Conservation (phyloP, 1,139 yeast species). For the Suzukiozyma palmioleophila region DNA sequence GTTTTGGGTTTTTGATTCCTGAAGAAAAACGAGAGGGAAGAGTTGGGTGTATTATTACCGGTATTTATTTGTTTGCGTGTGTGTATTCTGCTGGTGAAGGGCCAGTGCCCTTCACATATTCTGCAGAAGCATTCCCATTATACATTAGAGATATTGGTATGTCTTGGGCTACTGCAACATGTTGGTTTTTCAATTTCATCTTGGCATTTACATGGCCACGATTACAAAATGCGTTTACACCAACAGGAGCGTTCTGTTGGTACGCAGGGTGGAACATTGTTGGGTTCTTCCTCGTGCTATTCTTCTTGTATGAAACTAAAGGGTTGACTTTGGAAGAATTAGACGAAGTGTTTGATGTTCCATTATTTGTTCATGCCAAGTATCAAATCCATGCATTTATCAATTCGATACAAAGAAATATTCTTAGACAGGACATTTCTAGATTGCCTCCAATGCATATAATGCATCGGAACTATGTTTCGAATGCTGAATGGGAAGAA, state of each 20-base stretch:
- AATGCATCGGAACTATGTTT: conserved; percentile 56
- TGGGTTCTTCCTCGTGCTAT: conserved; percentile 65
- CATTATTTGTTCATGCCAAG: conserved; percentile 48
- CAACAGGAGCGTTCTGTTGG: conserved; percentile 89
- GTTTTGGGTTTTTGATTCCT: conserved; percentile 70
- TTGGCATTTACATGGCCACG: conserved; percentile 84
- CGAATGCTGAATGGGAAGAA: conserved; percentile 58
- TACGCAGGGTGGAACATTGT: conserved; percentile 84
- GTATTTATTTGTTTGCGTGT: conserved; percentile 68
- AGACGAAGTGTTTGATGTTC: conserved; percentile 64
- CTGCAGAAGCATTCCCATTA: conserved; percentile 81
- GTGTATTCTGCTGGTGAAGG: conserved; percentile 87
- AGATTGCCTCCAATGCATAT: conserved; percentile 53
- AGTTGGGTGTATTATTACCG: conserved; percentile 61
- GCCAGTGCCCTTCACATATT: conserved; percentile 85
- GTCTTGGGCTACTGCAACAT: conserved; percentile 78
- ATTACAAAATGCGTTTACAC: conserved; percentile 56
- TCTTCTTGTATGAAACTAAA: conserved; percentile 69
- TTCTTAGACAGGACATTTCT: conserved; percentile 38
- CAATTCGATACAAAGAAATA: conserved; percentile 39
- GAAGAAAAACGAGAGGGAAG: conserved; percentile 41
- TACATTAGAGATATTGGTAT: conserved; percentile 84
- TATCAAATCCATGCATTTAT: conserved; percentile 48
- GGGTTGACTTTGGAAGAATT: conserved; percentile 67
- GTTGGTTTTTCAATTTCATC: conserved; percentile 83